Evolutionary conservation across 768 basidiomycete genomes (phyloP).

Genomic region (Tulasnella sp.): DNA sequence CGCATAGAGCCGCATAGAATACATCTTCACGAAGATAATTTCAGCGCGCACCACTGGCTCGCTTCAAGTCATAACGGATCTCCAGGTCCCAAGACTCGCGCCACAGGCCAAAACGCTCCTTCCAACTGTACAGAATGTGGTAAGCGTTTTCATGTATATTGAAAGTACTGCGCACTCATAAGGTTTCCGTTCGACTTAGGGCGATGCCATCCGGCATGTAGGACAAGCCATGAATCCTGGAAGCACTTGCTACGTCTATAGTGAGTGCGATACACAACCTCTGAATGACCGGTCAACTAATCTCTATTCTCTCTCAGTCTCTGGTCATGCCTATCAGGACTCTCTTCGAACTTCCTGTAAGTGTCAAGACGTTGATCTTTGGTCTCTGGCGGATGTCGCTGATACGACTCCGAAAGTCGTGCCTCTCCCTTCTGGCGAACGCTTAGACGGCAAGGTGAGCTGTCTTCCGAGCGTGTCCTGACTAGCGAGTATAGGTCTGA

Average conservation of each 20-base stretch:
- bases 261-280: neutral
- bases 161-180: neutral
- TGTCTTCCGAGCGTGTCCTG: slow-evolving; percentile 37
- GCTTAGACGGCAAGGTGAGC: neutral
- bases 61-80: neutral
- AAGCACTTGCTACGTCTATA: neutral
- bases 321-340: neutral
- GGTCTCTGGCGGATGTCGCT: slow-evolving; percentile 30
- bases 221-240: neutral
- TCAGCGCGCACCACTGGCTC: neutral
- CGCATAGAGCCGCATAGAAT: neutral
- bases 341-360: neutral
- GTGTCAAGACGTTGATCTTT: slow-evolving; percentile 69
- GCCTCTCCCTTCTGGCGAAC: neutral
- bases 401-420: neutral
- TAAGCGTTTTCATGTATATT: neutral
- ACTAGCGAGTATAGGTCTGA: neutral
- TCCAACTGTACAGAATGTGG: neutral
- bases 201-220: neutral
- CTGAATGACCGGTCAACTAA: neutral
- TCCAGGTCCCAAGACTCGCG: neutral
- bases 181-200: neutral
- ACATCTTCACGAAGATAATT: neutral
- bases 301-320: slow-evolving; percentile 30
- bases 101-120: neutral